These are phyloP conservation scores for Ramaria sp. DNA, from an alignment of 768 basidiomycete species.

Conservation along the genomic window DNA sequence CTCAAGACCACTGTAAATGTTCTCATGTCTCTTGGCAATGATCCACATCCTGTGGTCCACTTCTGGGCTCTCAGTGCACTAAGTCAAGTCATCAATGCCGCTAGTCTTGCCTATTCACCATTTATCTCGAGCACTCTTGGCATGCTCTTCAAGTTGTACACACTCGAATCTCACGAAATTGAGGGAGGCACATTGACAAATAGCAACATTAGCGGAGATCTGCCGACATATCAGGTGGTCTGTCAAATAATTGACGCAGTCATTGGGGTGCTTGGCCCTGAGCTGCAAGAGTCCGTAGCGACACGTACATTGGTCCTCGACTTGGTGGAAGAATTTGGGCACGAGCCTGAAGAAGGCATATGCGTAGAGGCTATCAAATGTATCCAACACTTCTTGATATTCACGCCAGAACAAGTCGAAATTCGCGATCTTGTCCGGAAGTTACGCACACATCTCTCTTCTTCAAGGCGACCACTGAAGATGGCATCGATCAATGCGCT, in stretches of 20 bases:
- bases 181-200: slow-evolving; percentile 81
- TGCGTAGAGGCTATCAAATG: slow-evolving; percentile 92
- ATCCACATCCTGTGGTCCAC: slow-evolving; percentile 94
- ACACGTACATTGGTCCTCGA: slow-evolving; percentile 76
- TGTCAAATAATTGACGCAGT: slow-evolving; percentile 90
- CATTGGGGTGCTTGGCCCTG: slow-evolving; percentile 89
- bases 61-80: slow-evolving; percentile 86
- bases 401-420: slow-evolving; percentile 75
- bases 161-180: slow-evolving; percentile 81
- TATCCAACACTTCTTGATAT: slow-evolving; percentile 95
- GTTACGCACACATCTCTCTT: slow-evolving; percentile 72
- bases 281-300: slow-evolving; percentile 78
- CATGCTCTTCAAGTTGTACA: slow-evolving; percentile 83
- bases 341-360: slow-evolving; percentile 80
- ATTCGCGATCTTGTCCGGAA: slow-evolving; percentile 69
- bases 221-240: slow-evolving; percentile 83
- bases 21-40: slow-evolving; percentile 87
- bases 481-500: slow-evolving; percentile 91
- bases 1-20: slow-evolving; percentile 94
- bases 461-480: slow-evolving; percentile 75
- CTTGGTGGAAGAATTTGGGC: slow-evolving; percentile 74
- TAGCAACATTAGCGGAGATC: slow-evolving; percentile 80
- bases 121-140: slow-evolving; percentile 83
- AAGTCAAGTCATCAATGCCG: slow-evolving; percentile 79
- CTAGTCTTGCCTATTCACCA: slow-evolving; percentile 83